Base-by-base conservation (phyloP, 2,329 filamentous ascomycete genomes). In the Coniochaeta sp. region DNA sequence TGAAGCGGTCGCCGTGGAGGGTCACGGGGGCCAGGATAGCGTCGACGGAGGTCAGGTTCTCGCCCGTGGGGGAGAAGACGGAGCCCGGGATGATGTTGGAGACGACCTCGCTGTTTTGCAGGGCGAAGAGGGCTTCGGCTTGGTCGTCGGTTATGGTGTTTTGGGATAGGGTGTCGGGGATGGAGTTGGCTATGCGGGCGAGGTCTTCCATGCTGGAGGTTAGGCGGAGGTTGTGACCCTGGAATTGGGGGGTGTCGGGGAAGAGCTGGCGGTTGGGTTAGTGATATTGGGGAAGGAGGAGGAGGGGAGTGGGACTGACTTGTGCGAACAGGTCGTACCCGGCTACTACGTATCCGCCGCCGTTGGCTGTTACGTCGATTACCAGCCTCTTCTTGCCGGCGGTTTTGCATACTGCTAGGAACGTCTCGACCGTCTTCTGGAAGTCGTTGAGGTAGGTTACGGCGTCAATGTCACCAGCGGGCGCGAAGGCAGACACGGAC, bases 311-410 rank as follows among this genome's bases (percentile, higher is more conserved):
- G 42, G 12, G 16, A 51, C 51, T n/a, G 24, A 57, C 52, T 26
- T 71, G 61, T 8, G 66, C 65, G 60, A 83, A 83, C 1, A 75
- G 58, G 40, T 77, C 72, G 42, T 71, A 71, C 1, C 73, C 76
- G 7, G 72, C 68, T 7, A 68, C 58, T 13, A 80, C 60, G 42
- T 65, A 64, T 1, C 85, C 84, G 33, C 84, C 85, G 0, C 70
- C 71, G 56, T 88, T 89, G 2, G 69, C 72, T 4, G 78, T 74
- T 6, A 87, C 60, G 56, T 88, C 85, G 53, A 88, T 77, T 27
- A 88, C 71, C 5, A 88, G 69, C 61, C 79, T 83, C 2, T 70
- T 78, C 61, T 82, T 83, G 2, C 73, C 71, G 2, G 68, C 67
- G 2, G 63, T 56, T 38, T 73, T 71, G 12, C 73, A 73, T 35